A percentile compares a stretch with the other conserved stretches of the same genome.
Evolutionary conservation across 768 basidiomycete species (phyloP).

Genomic region (Pleurotus cornucopiae): DNA sequence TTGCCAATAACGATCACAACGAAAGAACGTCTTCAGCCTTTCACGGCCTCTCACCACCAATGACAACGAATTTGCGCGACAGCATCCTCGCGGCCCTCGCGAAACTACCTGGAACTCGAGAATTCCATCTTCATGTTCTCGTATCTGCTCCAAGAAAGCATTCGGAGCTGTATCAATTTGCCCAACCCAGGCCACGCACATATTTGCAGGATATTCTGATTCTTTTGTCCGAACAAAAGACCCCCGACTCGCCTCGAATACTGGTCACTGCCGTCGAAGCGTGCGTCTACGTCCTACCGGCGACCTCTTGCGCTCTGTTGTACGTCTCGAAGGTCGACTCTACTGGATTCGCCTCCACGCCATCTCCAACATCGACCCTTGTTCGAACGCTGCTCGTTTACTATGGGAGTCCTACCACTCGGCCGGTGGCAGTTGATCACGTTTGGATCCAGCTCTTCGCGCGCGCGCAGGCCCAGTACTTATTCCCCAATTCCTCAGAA

Average conservation of each 20-base stretch:
- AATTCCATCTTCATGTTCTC: constrained; percentile 74
- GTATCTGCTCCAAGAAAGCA: constrained; percentile 65
- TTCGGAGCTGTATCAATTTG: constrained; percentile 70
- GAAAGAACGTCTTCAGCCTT: too few species aligned
- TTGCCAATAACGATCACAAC: too few species aligned
- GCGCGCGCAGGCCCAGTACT: constrained; percentile 83
- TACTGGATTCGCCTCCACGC: constrained; percentile 66
- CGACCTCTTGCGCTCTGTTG: constrained; percentile 65
- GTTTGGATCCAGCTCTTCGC: constrained; percentile 90
- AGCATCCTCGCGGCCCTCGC: constrained; percentile 53
- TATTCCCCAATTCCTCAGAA: constrained; percentile 86
- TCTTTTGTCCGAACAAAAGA: constrained; percentile 62
- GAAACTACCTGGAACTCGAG: constrained; percentile 59
- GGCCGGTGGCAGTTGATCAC: constrained; percentile 51
- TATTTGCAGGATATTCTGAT: constrained; percentile 77
- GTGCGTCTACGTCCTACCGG: constrained; percentile 66
- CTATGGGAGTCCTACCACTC: constrained; percentile 59
- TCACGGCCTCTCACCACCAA: not conserved
- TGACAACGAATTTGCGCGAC: constrained; percentile 49
- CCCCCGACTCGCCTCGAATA: constrained; percentile 45
- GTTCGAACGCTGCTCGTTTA: constrained; percentile 61
- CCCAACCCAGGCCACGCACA: constrained; percentile 57
- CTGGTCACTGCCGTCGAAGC: constrained; percentile 82
- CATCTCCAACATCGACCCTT: constrained; percentile 68
- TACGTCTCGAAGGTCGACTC: constrained; percentile 96